phyloP scores from a whole-genome alignment of 805 yeast genomes.

The Lipomyces mesembrius region DNA sequence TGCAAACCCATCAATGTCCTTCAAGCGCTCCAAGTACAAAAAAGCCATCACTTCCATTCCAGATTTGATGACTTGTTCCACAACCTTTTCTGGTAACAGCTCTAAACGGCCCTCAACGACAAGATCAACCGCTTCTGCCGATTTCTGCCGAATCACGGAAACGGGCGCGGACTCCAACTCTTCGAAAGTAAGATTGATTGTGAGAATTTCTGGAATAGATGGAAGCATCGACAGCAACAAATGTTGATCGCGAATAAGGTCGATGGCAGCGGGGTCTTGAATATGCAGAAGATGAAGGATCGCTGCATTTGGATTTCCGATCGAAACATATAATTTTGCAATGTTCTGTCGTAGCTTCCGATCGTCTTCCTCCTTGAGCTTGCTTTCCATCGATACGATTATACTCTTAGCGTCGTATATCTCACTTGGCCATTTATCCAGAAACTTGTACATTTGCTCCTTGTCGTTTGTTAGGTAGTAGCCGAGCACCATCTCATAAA shows the following conservation, averaged over 20 bases:
- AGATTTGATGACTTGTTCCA: conserved; percentile 46
- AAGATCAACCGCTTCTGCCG: conserved; percentile 56
- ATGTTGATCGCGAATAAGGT: conserved; percentile 66
- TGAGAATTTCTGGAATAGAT: conserved; percentile 46
- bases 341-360: conserved; percentile 27
- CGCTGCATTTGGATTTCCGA: conserved; percentile 65
- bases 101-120: conserved; percentile 70
- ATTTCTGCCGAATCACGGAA: conserved; percentile 47
- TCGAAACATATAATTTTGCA: conserved; percentile 57
- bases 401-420: conserved; percentile 56
- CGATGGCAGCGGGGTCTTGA: conserved; percentile 59
- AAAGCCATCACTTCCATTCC: conserved; percentile 56
- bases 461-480: conserved; percentile 52
- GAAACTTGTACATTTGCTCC: conserved; percentile 50
- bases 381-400: conserved; percentile 54
- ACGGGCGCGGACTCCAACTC: conserved; percentile 52
- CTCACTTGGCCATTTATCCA: conserved; percentile 62
- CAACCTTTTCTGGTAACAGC: conserved; percentile 58
- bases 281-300: conserved; percentile 64
- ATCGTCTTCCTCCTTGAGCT: conserved; percentile 46
- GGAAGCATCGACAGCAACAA: conserved; percentile 45
- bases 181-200: conserved; percentile 44
- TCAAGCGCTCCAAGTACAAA: conserved; percentile 66
- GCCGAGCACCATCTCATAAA: conserved; percentile 56
- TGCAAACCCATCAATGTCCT: conserved; percentile 58